A percentile compares a stretch with the other conserved stretches of the same genome.
These are phyloP conservation scores for Salvia splendens DNA, from an alignment of 257 asterid species.

Conservation along the genomic window DNA sequence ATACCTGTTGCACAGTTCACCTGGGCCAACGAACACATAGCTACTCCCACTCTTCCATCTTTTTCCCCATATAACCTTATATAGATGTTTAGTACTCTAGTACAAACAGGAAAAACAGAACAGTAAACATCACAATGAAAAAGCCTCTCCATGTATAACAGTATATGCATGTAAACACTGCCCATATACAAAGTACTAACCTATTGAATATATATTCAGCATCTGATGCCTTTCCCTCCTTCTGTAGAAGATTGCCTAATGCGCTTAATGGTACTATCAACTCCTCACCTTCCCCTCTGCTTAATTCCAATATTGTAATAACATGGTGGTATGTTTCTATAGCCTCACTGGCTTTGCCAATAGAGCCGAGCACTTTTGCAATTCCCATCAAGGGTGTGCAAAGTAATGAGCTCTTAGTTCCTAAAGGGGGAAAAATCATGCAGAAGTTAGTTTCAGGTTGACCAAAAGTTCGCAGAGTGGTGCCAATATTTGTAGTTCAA, in stretches of 20 bases:
- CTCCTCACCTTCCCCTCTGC: constrained; percentile 54
- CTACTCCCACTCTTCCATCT: constrained; percentile 83
- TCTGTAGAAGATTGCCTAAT: constrained; percentile 68
- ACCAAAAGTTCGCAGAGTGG: constrained; percentile 13
- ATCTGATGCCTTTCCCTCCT: constrained; percentile 65
- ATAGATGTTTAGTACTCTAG: constrained; percentile 64
- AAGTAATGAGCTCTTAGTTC: constrained; percentile 56
- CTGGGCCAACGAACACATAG: constrained; percentile 84
- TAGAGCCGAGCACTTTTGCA: constrained; percentile 61
- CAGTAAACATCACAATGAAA: constrained; percentile 6
- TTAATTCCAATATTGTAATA: constrained; percentile 54
- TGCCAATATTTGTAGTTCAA: background rate
- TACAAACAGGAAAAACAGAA: constrained; percentile 26
- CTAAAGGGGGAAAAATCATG: constrained; percentile 38
- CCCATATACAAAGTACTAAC: constrained; percentile 40
- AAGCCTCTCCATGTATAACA: constrained; percentile 1
- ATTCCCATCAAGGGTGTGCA: constrained; percentile 75
- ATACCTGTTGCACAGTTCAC: constrained; percentile 90
- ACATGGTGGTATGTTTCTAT: constrained; percentile 57
- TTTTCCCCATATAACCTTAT: constrained; percentile 63
- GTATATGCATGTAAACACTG: constrained; percentile 9
- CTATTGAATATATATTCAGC: constrained; percentile 71
- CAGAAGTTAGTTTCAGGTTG: constrained; percentile 22
- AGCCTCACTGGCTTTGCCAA: constrained; percentile 62
- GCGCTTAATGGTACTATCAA: constrained; percentile 65